These are phyloP conservation scores for Ascochyta viciae-villosae DNA, from an alignment of 2,329 filamentous ascomycete species.

Conservation along the genomic window DNA sequence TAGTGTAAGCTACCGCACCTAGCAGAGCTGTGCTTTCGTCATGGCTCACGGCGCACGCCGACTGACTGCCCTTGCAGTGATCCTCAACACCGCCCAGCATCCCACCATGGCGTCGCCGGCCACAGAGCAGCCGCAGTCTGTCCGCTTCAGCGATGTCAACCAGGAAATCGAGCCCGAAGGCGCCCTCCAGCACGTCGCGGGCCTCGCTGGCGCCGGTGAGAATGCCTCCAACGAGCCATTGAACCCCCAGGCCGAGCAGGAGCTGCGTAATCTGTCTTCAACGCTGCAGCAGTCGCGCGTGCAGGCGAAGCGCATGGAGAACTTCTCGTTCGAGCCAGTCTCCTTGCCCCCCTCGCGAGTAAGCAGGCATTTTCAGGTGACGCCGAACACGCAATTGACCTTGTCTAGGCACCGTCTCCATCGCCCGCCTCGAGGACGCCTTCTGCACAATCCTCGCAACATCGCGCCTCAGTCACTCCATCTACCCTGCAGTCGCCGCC, in stretches of 20 bases:
- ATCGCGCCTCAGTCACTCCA: conserved; percentile 59
- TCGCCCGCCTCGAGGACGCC: conserved; percentile 53
- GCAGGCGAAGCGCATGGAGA: conserved; percentile 82
- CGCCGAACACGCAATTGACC: conserved; percentile 31
- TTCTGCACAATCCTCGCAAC: conserved; percentile 61
- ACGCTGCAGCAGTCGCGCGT: conserved; percentile 76
- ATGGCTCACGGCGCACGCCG: conserved; percentile 17
- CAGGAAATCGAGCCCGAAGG: conserved; percentile 49
- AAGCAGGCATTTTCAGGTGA: conserved; percentile 52
- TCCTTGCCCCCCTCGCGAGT: conserved; percentile 86
- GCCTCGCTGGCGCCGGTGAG: conserved; percentile 34
- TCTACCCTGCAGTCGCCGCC: conserved; percentile 85
- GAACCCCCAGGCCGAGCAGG: conserved; percentile 60
- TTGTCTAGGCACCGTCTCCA: conserved; percentile 56
- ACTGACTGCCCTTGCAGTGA: conserved; percentile 15
- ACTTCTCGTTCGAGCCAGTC: conserved; percentile 88
- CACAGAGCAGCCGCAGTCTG: conserved; percentile 39
- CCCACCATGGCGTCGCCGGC: conserved; percentile 36
- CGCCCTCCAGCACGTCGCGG: conserved; percentile 42
- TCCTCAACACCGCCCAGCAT: conserved; percentile 12
- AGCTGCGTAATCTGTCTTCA: conserved; percentile 74
- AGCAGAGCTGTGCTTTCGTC: conserved; percentile 30
- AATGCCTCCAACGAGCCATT: conserved; percentile 37
- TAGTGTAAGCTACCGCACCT: conserved; percentile 27
- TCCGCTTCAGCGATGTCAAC: conserved; percentile 51